Evolutionary conservation across 352 stramenopile genomes (phyloP), one percentile per base, ranked within the genome.

Genomic region (Phytophthora foliorum): DNA sequence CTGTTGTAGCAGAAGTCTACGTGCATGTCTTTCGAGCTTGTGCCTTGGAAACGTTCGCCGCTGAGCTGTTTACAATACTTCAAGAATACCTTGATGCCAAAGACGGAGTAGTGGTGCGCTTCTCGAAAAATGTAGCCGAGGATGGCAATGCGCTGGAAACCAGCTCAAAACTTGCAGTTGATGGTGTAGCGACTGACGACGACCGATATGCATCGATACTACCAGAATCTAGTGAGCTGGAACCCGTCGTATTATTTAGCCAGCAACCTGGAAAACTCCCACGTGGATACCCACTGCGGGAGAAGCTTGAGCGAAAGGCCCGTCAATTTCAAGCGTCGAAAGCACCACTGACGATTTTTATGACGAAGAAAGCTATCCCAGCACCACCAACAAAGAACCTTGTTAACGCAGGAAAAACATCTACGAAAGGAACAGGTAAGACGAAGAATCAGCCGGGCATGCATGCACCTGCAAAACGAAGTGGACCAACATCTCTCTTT

Each of bases 1-100:
- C 77, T 5, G 80, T 91, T 1, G 85, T 69, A 0, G 46, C 68
- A 3, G 76, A 86, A 16, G 79, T 89, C 0, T 93, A 86, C 48
- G 60, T 52, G 2, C 57, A 87, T 11, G 84, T 91, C 0, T 89
- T 86, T 45, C 78, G 80, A 10, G 67, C 77, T 4, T 90, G 79
- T 57, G 81, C 86, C 4, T 60, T 93, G 8, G 69, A 87, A 49
- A 89, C 79, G 0, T 77, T 86, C 42, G 49, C 63, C 0, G 25
- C 75, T 7, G 84, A 93, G 50, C 51, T 78, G 17, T 63, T 86
- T 9, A 81, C 85, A 34, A 49, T 73, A 10, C 44, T 87, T 2
- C 77, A 83, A 27, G 85, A 91, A 55, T 75, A 75, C 24, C 49
- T 85, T 0, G 57, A 72, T 9, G 72, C 74, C 0, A 91, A 84